Conservation (phyloP, 148 eudicot species). For the Rheum nobile region DNA sequence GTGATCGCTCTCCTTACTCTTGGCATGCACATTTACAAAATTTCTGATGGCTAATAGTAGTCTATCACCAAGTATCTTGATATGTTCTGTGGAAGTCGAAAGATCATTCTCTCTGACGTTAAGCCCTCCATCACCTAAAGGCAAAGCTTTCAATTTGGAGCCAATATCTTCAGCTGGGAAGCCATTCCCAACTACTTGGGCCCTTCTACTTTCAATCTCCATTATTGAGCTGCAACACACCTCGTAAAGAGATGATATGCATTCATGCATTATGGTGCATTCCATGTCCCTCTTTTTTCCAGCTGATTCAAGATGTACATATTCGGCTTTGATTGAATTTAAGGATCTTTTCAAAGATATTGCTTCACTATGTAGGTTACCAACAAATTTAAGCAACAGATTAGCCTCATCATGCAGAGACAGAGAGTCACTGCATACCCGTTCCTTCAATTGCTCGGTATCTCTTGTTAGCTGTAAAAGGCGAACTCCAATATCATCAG, state of each 20-base stretch:
- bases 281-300: slow-evolving; percentile 51
- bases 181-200: slow-evolving; percentile 28
- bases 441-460: slow-evolving; percentile 39
- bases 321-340: slow-evolving; percentile 33
- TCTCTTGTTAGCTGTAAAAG: slow-evolving; percentile 35
- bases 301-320: slow-evolving; percentile 35
- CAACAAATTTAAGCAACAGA: slow-evolving; percentile 23
- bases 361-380: slow-evolving; percentile 29
- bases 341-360: slow-evolving; percentile 32
- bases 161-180: slow-evolving; percentile 26
- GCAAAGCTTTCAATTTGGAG: slow-evolving; percentile 22
- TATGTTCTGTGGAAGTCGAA: slow-evolving; percentile 30
- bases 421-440: slow-evolving; percentile 28
- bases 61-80: slow-evolving; percentile 34
- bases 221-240: slow-evolving; percentile 46
- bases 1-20: slow-evolving; percentile 33
- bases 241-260: slow-evolving; percentile 49
- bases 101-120: slow-evolving; percentile 15
- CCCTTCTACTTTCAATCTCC: slow-evolving; percentile 53
- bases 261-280: slow-evolving; percentile 27
- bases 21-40: slow-evolving; percentile 21
- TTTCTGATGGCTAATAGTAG: slow-evolving; percentile 40
- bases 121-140: slow-evolving; percentile 22
- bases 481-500: slow-evolving; percentile 26
- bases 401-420: slow-evolving; percentile 37